Conservation (phyloP, 768 basidiomycete species). For the Melanogaster broomeanus region DNA sequence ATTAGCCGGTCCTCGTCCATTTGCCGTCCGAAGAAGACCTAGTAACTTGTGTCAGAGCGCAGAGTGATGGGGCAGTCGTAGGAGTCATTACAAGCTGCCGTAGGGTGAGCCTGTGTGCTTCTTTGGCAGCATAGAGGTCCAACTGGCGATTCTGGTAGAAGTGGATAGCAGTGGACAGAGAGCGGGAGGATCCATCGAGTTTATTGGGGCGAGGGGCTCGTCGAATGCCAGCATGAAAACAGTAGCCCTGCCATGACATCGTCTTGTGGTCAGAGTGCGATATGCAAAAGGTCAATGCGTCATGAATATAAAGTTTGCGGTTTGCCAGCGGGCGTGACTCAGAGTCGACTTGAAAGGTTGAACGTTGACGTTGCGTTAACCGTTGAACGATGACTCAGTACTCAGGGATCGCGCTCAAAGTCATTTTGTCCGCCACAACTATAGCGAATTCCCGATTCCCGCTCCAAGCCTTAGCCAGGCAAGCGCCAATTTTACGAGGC, state of each 20-base stretch:
- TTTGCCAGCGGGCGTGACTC: not conserved
- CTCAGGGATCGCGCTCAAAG: too few species aligned
- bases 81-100: conserved; percentile 66
- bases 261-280: conserved; percentile 8
- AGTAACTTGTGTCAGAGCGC: not conserved
- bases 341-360: too few species aligned
- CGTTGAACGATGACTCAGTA: too few species aligned
- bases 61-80: conserved; percentile 1
- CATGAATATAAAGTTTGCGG: conserved; percentile 3
- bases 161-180: conserved; percentile 46
- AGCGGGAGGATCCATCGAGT: conserved; percentile 20
- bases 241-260: conserved; percentile 28
- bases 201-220: not conserved
- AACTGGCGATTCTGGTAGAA: conserved; percentile 86
- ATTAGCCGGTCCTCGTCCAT: conserved; percentile 79
- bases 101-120: conserved; percentile 70
- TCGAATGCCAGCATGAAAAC: conserved; percentile 6
- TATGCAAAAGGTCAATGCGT: not conserved
- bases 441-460: too few species aligned
- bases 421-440: too few species aligned
- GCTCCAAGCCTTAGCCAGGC: too few species aligned
- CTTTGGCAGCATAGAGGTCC: conserved; percentile 75
- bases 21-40: conserved; percentile 87
- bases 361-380: too few species aligned
- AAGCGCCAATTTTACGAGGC: too few species aligned